Evolutionary conservation across 352 stramenopile genomes (phyloP), one percentile per base, ranked within the genome.

Genomic region (Globisporangium alternatum): DNA sequence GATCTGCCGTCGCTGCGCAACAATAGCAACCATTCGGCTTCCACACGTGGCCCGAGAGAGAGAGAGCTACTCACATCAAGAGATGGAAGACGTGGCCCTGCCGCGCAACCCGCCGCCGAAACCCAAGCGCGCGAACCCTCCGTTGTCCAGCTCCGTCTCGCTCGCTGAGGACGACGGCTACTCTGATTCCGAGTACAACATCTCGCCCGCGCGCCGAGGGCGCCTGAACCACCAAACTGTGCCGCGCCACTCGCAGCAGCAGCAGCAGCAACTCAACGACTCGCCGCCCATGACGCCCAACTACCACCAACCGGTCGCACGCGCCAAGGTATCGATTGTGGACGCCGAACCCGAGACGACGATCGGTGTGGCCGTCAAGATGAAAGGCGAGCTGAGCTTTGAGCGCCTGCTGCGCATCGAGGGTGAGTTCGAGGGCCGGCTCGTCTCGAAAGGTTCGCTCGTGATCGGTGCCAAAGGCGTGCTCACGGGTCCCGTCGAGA

Each of bases 301-400:
- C 17, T 90, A 90, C 56, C 70, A 72, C 3, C 73, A 58, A 10
- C 52, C 31, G 19, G 52, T 71, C 5, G 61, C 69, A 4, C 78
- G 81, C 9, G 68, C 71, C 15, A 90, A 89, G 28, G 70, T 90
- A 22, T 78, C 86, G 7, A 91, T 90, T 45, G 71, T 94, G 13
- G 86, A 94, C 48, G 78, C 80, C 1, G 86, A 94, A 49, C 73
- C 86, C 3, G 86, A 95, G 64, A 95, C 86, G 2, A 93, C 84
- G 37, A 95, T 95, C 65, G 86, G 86, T 21, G 80, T 72, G 9
- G 83, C 82, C 0, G 86, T 95, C 30, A 93, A 92, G 72, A 92
- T 95, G 89, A 96, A 91, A 72, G 90, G 89, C 44, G 89, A 96
- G 64, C 72, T 97, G 54, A 93, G 82, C 49, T 97, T 97, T 58